Evolutionary conservation across 1,284 basidiomycete species (phyloP).

Genomic region (Athelia psychrophila): DNA sequence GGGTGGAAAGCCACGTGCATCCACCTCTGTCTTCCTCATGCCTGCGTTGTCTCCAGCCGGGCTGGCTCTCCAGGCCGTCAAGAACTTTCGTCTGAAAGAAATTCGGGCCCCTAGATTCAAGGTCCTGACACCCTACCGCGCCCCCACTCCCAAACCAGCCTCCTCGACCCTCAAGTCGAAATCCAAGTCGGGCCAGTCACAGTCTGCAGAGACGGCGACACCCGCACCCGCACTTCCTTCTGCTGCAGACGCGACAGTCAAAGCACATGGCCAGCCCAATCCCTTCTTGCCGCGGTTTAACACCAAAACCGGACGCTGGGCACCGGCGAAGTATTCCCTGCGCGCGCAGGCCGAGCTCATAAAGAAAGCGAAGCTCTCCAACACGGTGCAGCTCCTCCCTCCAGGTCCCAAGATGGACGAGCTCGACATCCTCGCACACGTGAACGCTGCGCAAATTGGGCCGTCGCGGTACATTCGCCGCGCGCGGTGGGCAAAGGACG

Average conservation of each 20-base stretch:
- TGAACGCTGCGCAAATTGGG: conserved; percentile 1
- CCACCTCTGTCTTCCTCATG: background rate
- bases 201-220: no score
- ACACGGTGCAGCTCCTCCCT: conserved; percentile 57
- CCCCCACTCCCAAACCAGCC: background rate
- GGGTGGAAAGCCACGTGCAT: no score
- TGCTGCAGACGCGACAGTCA: background rate
- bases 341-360: conserved; percentile 75
- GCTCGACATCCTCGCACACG: background rate
- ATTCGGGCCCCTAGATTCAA: background rate
- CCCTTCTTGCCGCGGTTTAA: conserved; percentile 69
- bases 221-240: background rate
- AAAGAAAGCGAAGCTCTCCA: conserved; percentile 58
- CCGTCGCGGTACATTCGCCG: conserved; percentile 6
- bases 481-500: conserved; percentile 26
- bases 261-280: conserved; percentile 31
- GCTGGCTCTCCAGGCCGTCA: background rate
- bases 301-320: conserved; percentile 61
- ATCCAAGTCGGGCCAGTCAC: no score
- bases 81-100: background rate
- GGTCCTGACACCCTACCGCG: background rate
- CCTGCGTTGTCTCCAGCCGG: background rate
- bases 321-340: conserved; percentile 64
- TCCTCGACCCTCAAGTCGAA: background rate
- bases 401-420: conserved; percentile 54